Evolutionary conservation across 2,329 filamentous ascomycete genomes (phyloP).

Genomic region (Alternaria longipes): DNA sequence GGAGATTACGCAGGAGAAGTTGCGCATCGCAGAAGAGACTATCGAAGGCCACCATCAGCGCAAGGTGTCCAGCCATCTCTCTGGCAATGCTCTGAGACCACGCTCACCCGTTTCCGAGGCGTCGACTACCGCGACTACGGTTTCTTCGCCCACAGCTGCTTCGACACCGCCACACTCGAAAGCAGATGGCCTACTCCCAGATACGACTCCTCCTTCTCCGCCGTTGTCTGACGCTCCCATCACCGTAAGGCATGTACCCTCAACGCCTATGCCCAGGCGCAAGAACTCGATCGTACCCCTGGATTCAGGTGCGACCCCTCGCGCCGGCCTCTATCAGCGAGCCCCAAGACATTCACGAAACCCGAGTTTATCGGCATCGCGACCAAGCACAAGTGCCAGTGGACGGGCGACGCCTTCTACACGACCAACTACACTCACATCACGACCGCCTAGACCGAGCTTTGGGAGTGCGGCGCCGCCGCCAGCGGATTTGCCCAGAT

Average conservation of each 20-base stretch:
- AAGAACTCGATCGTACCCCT: slow-evolving; percentile 61
- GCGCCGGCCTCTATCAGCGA: slow-evolving; percentile 59
- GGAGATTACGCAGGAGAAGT: slow-evolving; percentile 92
- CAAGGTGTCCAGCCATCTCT: slow-evolving; percentile 60
- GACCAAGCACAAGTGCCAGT: slow-evolving; percentile 32
- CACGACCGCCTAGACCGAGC: slow-evolving; percentile 55
- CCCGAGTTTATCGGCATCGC: slow-evolving; percentile 65
- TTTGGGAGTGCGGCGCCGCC: slow-evolving; percentile 60
- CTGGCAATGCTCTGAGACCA: slow-evolving; percentile 59
- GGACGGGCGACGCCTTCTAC: slow-evolving; percentile 58
- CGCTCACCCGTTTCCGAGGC: slow-evolving; percentile 78
- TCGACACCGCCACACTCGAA: slow-evolving; percentile 81
- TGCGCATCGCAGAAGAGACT: slow-evolving; percentile 72
- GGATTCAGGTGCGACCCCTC: slow-evolving; percentile 62
- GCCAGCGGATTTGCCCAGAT: slow-evolving; percentile 61
- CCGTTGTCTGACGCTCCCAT: slow-evolving; percentile 88
- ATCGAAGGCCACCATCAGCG: slow-evolving; percentile 61
- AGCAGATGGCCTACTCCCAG: slow-evolving; percentile 68
- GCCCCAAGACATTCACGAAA: slow-evolving; percentile 63
- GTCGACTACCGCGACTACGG: slow-evolving; percentile 81
- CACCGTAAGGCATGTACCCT: slow-evolving; percentile 55
- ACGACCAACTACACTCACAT: slow-evolving; percentile 43
- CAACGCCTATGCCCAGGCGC: slow-evolving; percentile 52
- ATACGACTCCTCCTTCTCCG: slow-evolving; percentile 88
- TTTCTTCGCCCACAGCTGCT: slow-evolving; percentile 89